Evolutionary conservation across 768 basidiomycete genomes (phyloP).

Genomic region (Boletus bicolor): DNA sequence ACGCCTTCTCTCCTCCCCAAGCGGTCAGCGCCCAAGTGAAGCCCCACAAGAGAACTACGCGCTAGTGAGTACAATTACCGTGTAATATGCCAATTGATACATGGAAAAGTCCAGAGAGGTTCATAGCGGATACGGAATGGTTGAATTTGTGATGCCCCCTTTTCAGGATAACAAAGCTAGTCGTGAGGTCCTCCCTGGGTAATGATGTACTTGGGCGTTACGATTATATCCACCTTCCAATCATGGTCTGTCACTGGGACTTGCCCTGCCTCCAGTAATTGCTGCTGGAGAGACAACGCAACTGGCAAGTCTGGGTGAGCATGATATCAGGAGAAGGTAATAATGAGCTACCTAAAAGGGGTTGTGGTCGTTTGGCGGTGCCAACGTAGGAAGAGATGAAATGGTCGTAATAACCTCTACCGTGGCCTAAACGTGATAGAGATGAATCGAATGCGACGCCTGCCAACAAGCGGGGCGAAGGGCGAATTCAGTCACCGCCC

Average conservation of each 20-base stretch:
- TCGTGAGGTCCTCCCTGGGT: slow-evolving; percentile 20
- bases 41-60: slow-evolving; percentile 23
- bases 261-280: slow-evolving; percentile 48
- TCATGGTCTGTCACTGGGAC: slow-evolving; percentile 58
- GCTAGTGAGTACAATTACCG: slow-evolving; percentile 28
- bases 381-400: slow-evolving; percentile 57
- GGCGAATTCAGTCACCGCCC: slow-evolving; percentile 3
- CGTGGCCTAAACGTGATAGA: slow-evolving; percentile 71
- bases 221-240: slow-evolving; percentile 61
- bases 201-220: slow-evolving; percentile 45
- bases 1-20: slow-evolving; percentile 40
- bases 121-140: slow-evolving; percentile 28
- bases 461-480: slow-evolving; percentile 25
- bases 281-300: slow-evolving; percentile 62
- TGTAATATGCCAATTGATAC: slow-evolving; percentile 6
- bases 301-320: slow-evolving; percentile 39
- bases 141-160: slow-evolving; percentile 4
- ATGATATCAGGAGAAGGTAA: slow-evolving; percentile 8
- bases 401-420: slow-evolving; percentile 80
- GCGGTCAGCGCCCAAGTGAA: slow-evolving; percentile 13
- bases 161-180: slow-evolving; percentile 14
- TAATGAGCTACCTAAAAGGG: slow-evolving; percentile 53
- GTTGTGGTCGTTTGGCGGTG: slow-evolving; percentile 40
- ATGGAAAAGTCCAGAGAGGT: slow-evolving; percentile 10
- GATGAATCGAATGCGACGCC: slow-evolving; percentile 74